Evolutionary conservation across 1,139 yeast genomes (phyloP).

Genomic region (Wickerhamiella pararugosa): DNA sequence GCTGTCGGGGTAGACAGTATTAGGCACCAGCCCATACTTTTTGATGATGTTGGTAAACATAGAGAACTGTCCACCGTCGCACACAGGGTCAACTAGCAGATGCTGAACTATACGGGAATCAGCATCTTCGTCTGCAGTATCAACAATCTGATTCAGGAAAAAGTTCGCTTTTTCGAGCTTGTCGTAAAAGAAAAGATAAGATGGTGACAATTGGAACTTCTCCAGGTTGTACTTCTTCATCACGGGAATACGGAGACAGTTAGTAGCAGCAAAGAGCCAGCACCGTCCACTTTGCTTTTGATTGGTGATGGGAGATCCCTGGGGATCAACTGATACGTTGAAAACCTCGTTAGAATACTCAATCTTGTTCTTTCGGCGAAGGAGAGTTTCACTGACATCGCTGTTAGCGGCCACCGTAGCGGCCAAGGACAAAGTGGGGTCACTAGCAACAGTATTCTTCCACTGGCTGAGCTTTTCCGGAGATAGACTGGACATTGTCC

Average conservation of each 20-base stretch:
- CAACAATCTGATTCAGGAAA: constrained; percentile 59
- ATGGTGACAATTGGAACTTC: constrained; percentile 61
- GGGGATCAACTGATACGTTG: constrained; percentile 43
- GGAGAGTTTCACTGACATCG: constrained; percentile 24
- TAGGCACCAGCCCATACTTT: constrained; percentile 69
- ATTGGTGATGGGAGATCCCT: constrained; percentile 58
- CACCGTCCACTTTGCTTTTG: constrained; percentile 69
- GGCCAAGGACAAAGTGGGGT: constrained; percentile 20
- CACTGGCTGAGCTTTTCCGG: constrained; percentile 17
- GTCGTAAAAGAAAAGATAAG: constrained; percentile 57
- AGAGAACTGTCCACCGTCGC: constrained; percentile 80
- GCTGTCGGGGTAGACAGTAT: constrained; percentile 54
- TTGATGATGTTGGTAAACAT: constrained; percentile 61
- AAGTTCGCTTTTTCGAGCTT: constrained; percentile 63
- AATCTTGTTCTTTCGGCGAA: constrained; percentile 32
- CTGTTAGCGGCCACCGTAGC: constrained; percentile 23
- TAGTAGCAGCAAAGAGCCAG: constrained; percentile 77
- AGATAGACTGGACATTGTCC: constrained; percentile 10
- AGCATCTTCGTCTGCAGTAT: constrained; percentile 46
- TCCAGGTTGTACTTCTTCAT: constrained; percentile 49
- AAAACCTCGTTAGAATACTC: constrained; percentile 32
- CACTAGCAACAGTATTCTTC: constrained; percentile 18
- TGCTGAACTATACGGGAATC: constrained; percentile 56
- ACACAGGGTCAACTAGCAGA: constrained; percentile 45
- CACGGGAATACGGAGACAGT: constrained; percentile 48